phyloP scores from a whole-genome alignment of 805 yeast genomes.

The Citeromyces nyonsensis region DNA sequence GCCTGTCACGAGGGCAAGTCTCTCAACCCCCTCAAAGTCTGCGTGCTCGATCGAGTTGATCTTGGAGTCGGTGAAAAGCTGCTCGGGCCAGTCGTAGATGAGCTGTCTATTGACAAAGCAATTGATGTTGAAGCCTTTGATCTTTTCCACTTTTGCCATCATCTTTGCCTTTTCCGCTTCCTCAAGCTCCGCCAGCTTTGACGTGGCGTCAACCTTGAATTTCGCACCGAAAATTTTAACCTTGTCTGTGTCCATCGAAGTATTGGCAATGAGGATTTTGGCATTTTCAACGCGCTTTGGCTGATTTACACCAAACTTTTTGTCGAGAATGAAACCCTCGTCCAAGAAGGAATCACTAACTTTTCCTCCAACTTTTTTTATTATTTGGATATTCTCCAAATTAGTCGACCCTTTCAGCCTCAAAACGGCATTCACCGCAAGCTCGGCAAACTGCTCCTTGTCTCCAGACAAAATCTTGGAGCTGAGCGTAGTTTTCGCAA shows the following conservation, averaged over 20 bases:
- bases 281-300: conserved; percentile 78
- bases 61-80: conserved; percentile 72
- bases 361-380: conserved; percentile 88
- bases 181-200: conserved; percentile 87
- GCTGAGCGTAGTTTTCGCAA: conserved; percentile 87
- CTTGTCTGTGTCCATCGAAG: conserved; percentile 93
- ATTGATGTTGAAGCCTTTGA: conserved; percentile 66
- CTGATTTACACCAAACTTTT: conserved; percentile 88
- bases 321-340: conserved; percentile 88
- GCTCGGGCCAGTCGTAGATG: conserved; percentile 97
- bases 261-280: conserved; percentile 82
- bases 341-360: conserved; percentile 85
- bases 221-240: conserved; percentile 97
- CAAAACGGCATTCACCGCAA: conserved; percentile 90
- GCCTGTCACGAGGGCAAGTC: conserved; percentile 91
- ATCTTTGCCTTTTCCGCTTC: conserved; percentile 89
- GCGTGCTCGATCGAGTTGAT: conserved; percentile 95
- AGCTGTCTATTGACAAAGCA: conserved; percentile 92
- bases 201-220: conserved; percentile 89
- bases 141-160: conserved; percentile 80
- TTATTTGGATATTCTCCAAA: conserved; percentile 83
- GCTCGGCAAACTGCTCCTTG: conserved; percentile 72
- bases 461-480: conserved; percentile 93
- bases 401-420: conserved; percentile 79
- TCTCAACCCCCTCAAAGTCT: conserved; percentile 94